phyloP scores from a whole-genome alignment of 2,329 filamentous ascomycete species.

The Emmonsia crescens region DNA sequence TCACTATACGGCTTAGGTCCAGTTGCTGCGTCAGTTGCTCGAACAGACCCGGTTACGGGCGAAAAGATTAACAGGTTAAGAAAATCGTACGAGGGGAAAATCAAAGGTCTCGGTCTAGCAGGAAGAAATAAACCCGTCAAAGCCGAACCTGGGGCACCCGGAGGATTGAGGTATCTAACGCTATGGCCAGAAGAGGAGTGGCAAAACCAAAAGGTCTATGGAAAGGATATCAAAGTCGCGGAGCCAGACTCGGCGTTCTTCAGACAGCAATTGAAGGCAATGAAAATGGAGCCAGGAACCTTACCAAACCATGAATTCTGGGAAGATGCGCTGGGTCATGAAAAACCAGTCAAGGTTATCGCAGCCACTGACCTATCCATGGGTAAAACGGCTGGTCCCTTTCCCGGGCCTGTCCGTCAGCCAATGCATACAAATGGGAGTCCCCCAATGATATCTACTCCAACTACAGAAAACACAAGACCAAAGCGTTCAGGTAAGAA shows the following conservation, averaged over 20 bases:
- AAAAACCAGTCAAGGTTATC: conserved; percentile 32
- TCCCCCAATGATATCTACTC: conserved; percentile 11
- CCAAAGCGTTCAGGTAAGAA: conserved; percentile 39
- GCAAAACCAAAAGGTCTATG: conserved; percentile 38
- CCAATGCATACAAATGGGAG: conserved; percentile 21
- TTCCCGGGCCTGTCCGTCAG: conserved; percentile 17
- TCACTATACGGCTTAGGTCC: conserved; percentile 46
- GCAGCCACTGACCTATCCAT: conserved; percentile 20
- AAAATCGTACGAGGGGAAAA: conserved; percentile 43
- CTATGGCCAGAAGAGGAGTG: conserved; percentile 42
- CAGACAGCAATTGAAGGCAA: conserved; percentile 32
- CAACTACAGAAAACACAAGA: conserved; percentile 25
- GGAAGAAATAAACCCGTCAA: conserved; percentile 40
- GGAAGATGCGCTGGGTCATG: conserved; percentile 40
- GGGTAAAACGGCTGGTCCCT: conserved; percentile 17
- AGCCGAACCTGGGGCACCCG: conserved; percentile 29
- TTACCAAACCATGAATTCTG: conserved; percentile 38
- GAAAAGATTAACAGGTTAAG: conserved; percentile 55
- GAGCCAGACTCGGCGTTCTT: conserved; percentile 33
- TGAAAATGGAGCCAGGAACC: conserved; percentile 38
- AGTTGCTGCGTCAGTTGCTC: conserved; percentile 48
- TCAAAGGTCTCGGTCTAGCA: conserved; percentile 37
- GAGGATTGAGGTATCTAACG: conserved; percentile 32
- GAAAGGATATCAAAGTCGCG: conserved; percentile 36
- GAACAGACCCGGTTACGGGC: conserved; percentile 50